Evolutionary conservation across 2,329 filamentous ascomycete species (phyloP).

Genomic region (Colletotrichum sp.): DNA sequence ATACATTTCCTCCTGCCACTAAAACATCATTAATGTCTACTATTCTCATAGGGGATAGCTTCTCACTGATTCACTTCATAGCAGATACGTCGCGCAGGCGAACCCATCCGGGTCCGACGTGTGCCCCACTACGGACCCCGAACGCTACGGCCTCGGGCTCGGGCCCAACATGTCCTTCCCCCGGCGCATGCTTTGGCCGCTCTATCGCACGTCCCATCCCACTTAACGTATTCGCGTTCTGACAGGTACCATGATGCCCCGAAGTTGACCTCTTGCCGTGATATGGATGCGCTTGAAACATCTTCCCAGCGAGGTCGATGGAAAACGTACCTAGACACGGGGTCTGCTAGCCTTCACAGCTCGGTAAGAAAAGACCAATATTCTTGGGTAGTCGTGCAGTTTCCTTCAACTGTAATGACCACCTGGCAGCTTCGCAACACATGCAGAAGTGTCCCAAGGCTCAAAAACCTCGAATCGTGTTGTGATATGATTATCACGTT

Average conservation of each 20-base stretch:
- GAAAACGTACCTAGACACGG: background rate
- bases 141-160: background rate
- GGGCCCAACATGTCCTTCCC: background rate
- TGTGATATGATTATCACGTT: rapidly evolving
- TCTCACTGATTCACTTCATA: rapidly evolving
- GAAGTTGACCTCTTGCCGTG: rapidly evolving
- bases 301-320: background rate
- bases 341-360: background rate
- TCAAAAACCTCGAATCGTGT: background rate
- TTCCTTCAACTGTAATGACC: background rate
- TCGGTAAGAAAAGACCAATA: background rate
- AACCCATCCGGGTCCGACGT: background rate
- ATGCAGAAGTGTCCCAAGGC: background rate
- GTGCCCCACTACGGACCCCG: background rate
- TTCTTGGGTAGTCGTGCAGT: rapidly evolving
- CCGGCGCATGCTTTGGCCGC: background rate
- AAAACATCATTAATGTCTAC: background rate
- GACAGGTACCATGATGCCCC: background rate
- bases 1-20: too few relatives aligned
- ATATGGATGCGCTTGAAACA: background rate
- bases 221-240: background rate
- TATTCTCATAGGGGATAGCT: too few relatives aligned
- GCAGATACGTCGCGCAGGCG: background rate
- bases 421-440: background rate
- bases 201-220: background rate